Evolutionary conservation across 2,329 filamentous ascomycete species (phyloP), one percentile per base, ranked within the genome.

Genomic region (Nigrospora osmanthi): DNA sequence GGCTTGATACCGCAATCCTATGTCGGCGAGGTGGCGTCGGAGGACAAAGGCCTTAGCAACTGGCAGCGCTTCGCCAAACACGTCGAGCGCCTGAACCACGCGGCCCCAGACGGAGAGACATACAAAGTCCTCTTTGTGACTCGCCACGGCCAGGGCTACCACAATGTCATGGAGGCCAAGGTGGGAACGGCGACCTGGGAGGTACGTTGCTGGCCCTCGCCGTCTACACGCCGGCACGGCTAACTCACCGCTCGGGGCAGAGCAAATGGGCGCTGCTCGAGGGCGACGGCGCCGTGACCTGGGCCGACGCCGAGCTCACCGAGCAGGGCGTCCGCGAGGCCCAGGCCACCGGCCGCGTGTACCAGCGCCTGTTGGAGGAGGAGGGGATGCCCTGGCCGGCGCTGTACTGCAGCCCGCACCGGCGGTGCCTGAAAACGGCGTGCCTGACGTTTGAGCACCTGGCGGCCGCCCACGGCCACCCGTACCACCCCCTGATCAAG

Each of bases 341-440:
- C 1, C 48, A 58, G 1, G 56, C 58, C 9, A 70, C 70, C 5
- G 65, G 68, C 40, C 46, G 43, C 0, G 73, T 75, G 51, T 72
- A 72, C 62, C 54, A 60, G 35, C 55, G 58, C 16, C 58, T 69
- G 44, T 54, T 75, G 5, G 49, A 54, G 2, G 50, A 60, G 17
- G 57, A 67, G 41, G 58, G 58, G n/a, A 70, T 74, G 51, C 65
- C 70, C 0, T 52, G 67, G 4, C 73, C 73, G 0, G 53, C 71
- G 32, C 75, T 70, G 54, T 73, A 73, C 54, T 65, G 67, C 7
- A 71, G 66, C 37, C 73, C 73, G 0, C 52, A 76, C 43, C 68
- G 62, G 42, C 64, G 73, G 15, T 75, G 72, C 47, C 57, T 75
- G 14, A 62, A 66, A 38, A 77, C 73, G 11, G 68, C 71, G 0